These are phyloP conservation scores for Debaryomyces sp. DNA, from an alignment of 1,139 yeast species.

Conservation along the genomic window DNA sequence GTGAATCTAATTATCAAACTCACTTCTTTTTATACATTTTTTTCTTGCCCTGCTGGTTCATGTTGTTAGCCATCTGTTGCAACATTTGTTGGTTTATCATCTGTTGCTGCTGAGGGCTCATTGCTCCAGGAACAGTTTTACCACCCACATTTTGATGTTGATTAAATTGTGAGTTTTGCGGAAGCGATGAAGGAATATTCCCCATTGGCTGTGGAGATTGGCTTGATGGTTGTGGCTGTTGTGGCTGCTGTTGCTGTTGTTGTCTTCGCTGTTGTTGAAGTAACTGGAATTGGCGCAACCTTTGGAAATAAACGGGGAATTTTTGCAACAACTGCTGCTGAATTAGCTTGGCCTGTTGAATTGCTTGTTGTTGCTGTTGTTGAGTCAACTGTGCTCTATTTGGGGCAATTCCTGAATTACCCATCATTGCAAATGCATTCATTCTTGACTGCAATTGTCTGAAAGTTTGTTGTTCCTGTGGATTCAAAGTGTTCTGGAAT, in stretches of 20 bases:
- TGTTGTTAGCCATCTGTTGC: constrained; percentile 20
- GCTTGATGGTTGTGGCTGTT: constrained; percentile 15
- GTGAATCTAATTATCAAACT: not conserved
- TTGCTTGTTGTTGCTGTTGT: constrained; percentile 50
- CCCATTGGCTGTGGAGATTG: constrained; percentile 14
- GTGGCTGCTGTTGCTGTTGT: constrained; percentile 23
- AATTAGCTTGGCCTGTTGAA: constrained; percentile 45
- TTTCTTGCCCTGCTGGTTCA: constrained; percentile 15
- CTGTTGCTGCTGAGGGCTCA: constrained; percentile 16
- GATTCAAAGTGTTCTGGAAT: constrained; percentile 43
- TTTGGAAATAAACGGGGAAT: constrained; percentile 48
- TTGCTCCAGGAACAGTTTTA: constrained; percentile 15
- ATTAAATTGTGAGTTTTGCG: constrained; percentile 15
- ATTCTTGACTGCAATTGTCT: constrained; percentile 46
- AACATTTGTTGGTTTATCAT: constrained; percentile 24
- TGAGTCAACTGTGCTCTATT: constrained; percentile 46
- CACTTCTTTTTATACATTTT: constrained; percentile 13
- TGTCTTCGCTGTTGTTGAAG: constrained; percentile 41
- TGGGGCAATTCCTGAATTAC: constrained; percentile 49
- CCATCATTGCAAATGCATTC: constrained; percentile 48
- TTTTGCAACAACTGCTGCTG: constrained; percentile 49
- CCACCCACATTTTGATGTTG: constrained; percentile 18
- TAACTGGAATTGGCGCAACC: constrained; percentile 44
- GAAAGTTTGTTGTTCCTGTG: constrained; percentile 49
- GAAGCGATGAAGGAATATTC: constrained; percentile 4